Conservation (phyloP, 768 basidiomycete species). For the Mycena venus region DNA sequence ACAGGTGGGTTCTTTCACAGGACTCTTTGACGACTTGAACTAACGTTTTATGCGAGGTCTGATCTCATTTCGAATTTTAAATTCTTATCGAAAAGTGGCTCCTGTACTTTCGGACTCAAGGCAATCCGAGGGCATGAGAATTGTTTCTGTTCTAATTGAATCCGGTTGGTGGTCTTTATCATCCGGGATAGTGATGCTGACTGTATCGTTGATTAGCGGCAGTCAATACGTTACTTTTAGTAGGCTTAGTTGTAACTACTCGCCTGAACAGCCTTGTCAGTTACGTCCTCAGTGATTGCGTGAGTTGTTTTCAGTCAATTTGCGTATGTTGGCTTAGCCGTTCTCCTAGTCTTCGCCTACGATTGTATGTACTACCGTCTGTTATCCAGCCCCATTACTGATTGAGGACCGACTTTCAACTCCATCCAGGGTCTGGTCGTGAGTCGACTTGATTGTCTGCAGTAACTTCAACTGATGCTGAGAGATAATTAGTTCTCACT, state of each 20-base stretch:
- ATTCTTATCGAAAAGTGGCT: background rate
- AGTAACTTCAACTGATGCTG: background rate
- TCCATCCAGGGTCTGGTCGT: background rate
- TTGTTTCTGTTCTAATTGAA: constrained; percentile 10
- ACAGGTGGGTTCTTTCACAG: background rate
- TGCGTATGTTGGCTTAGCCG: background rate
- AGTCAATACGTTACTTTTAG: background rate
- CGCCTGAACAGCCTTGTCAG: background rate
- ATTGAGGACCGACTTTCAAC: background rate
- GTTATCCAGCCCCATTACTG: background rate
- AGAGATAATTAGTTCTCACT: background rate
- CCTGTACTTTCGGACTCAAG: background rate
- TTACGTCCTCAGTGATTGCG: background rate
- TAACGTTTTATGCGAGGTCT: background rate
- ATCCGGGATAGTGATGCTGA: background rate
- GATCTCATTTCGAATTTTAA: constrained; percentile 1
- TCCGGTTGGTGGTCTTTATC: background rate
- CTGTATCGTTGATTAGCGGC: background rate
- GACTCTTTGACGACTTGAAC: background rate
- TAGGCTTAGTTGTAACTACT: background rate
- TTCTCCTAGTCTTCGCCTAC: background rate
- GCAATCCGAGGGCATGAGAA: background rate
- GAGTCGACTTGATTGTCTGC: background rate
- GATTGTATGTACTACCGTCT: background rate
- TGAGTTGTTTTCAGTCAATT: background rate